Evolutionary conservation across 495 filamentous ascomycete species (phyloP), one percentile per base, ranked within the genome.

Genomic region (Penicillium coffeae): DNA sequence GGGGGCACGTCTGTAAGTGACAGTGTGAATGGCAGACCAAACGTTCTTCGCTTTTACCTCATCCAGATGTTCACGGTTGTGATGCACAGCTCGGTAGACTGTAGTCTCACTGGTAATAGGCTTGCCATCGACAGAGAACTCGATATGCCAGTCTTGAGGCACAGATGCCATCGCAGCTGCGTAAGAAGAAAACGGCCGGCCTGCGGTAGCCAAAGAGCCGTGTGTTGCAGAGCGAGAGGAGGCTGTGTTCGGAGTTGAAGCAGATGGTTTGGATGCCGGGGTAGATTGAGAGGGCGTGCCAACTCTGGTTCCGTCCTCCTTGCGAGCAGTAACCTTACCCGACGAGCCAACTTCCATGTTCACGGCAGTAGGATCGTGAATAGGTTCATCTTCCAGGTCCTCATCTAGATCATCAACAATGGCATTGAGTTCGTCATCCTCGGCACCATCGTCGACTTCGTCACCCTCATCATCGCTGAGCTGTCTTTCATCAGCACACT

Each of bases 101-200:
- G 94, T 99, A 3, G 89, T 97, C 53, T 96, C 92, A 54, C 88
- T 91, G 1, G 87, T 75, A 54, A 96, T 85, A 0, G 86, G 79
- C 59, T 90, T 85, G 38, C 81, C 88, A 51, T 90, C 85, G 46
- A 96, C 83, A 54, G 82, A 94, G 66, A 99, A 99, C 58, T 97
- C 89, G 35, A 99, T 88, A 57, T 99, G 93, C 94, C 94, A 99
- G 60, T 97, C 93, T 50, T 90, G 86, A n/a, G 90, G 89, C 3
- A 80, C 53, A 1, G 73, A 71, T 7, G 71, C 70, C 54, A 93
- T 80, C 4, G 90, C 89, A 30, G 87, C 88, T 13, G 90, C 86
- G 60, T 95, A 96, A 0, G 90, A 92, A 13, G 81, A 71, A 18
- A 78, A 67, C 9, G 80, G 64, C 20, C 76, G 69, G 38, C 70